A percentile compares a stretch with the other conserved stretches of the same genome.
Evolutionary conservation across 2,329 filamentous ascomycete genomes (phyloP).

Genomic region (Ophiocordyceps camponoti-rufipedis): DNA sequence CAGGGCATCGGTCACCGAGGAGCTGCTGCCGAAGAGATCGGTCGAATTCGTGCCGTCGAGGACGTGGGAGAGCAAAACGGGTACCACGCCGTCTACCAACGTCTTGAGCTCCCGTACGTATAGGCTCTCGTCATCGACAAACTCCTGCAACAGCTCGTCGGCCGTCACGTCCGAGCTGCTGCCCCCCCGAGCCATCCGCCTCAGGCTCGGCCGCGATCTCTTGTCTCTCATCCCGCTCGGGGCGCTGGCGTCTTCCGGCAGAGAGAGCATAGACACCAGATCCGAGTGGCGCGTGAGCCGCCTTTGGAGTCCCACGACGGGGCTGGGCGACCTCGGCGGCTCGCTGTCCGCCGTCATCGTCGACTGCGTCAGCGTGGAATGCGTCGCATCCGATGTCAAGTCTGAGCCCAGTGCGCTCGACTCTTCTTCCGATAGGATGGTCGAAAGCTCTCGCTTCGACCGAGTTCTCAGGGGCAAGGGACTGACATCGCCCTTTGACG

Average conservation of each 20-base stretch:
- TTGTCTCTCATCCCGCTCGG: constrained; percentile 49
- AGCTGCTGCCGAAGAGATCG: constrained; percentile 46
- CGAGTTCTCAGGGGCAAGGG: constrained; percentile 11
- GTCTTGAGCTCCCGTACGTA: constrained; percentile 87
- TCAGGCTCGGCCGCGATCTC: constrained; percentile 59
- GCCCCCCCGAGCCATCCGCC: constrained; percentile 39
- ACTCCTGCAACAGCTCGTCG: constrained; percentile 59
- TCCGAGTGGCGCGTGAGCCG: constrained; percentile 84
- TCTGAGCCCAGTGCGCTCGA: constrained; percentile 28
- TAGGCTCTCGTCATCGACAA: constrained; percentile 66
- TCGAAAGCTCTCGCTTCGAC: constrained; percentile 36
- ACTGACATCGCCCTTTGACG: not conserved
- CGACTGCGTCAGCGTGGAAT: constrained; percentile 34
- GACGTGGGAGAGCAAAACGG: constrained; percentile 73
- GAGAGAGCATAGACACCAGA: constrained; percentile 77
- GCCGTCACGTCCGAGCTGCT: constrained; percentile 48
- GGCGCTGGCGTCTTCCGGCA: constrained; percentile 38
- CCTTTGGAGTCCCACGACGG: constrained; percentile 43
- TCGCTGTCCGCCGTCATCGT: constrained; percentile 27
- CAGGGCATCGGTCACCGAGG: constrained; percentile 34
- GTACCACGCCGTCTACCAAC: constrained; percentile 85
- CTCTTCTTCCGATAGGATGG: constrained; percentile 34
- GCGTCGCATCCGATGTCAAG: constrained; percentile 25
- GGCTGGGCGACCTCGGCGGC: constrained; percentile 20
- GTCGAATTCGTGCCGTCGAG: constrained; percentile 50